Conservation (phyloP, 179 eudicot species). For the Beta corolliflora region DNA sequence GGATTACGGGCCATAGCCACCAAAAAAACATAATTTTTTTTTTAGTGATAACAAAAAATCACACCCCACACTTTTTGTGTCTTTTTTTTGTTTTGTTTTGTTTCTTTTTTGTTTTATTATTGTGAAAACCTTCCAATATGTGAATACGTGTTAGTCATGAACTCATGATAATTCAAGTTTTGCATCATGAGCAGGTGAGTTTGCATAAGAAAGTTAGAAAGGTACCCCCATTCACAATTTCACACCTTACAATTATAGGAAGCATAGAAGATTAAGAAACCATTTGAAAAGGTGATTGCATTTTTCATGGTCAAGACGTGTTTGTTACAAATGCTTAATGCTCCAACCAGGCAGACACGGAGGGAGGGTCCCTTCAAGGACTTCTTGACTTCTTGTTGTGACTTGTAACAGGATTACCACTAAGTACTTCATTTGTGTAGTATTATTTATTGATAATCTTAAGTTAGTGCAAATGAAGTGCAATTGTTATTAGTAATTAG, state of each 20-base stretch:
- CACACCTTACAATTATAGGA: not conserved
- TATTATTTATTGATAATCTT: too few relatives aligned
- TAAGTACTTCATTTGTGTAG: not conserved
- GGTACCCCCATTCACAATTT: not conserved
- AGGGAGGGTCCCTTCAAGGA: not conserved
- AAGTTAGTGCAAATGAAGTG: too few relatives aligned
- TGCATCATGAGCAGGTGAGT: slow-evolving; percentile 16
- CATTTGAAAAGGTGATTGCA: not conserved
- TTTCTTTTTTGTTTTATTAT: not conserved
- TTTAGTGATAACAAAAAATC: too few relatives aligned
- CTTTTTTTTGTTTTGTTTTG: not conserved
- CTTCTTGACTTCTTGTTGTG: too few relatives aligned
- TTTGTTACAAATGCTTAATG: not conserved
- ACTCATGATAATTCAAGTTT: not conserved
- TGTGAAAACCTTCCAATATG: not conserved
- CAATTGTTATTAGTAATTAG: too few relatives aligned
- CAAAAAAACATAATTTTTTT: too few relatives aligned
- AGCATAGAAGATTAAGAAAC: not conserved
- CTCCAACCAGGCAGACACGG: slow-evolving; percentile 5
- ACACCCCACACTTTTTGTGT: not conserved
- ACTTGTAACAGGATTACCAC: not conserved
- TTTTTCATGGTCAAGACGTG: slow-evolving; percentile 17
- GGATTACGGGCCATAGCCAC: too few relatives aligned
- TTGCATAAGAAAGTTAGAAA: not conserved
- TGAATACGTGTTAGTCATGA: too few relatives aligned